Percentiles rank a stretch among this genome's conserved stretches.
Conservation (phyloP, 108 stramenopile species). For the Pseudonitzschia pungens region DNA sequence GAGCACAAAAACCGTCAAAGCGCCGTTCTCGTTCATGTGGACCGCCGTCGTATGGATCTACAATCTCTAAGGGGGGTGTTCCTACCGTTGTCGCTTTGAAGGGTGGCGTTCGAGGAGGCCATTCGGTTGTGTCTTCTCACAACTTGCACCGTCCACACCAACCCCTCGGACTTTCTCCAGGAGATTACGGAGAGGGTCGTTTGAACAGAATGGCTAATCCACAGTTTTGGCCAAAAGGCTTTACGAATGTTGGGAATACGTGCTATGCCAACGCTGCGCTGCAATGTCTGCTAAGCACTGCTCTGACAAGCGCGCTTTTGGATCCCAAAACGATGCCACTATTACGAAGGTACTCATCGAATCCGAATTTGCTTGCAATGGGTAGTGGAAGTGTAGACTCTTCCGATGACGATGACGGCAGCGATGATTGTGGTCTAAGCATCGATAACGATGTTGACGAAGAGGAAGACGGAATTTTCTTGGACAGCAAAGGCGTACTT, state of each 20-base stretch:
- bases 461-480: constrained; percentile 27
- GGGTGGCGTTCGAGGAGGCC: constrained; percentile 16
- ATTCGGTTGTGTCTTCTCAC: constrained; percentile 9
- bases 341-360: constrained; percentile 77
- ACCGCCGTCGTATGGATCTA: not conserved
- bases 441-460: constrained; percentile 25
- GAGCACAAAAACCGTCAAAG: not conserved
- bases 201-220: not conserved
- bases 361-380: constrained; percentile 62
- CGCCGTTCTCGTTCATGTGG: not conserved
- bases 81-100: constrained; percentile 6
- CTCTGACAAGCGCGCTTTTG: constrained; percentile 69
- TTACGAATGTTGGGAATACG: constrained; percentile 82
- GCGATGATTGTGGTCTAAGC: not conserved
- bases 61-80: not conserved
- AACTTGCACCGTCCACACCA: not conserved
- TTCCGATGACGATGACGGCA: constrained; percentile 36
- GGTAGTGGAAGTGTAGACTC: constrained; percentile 77
- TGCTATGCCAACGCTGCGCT: constrained; percentile 85
- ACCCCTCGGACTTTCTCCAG: constrained; percentile 6
- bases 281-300: constrained; percentile 77
- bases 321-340: constrained; percentile 65
- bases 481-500: constrained; percentile 8
- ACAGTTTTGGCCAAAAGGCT: constrained; percentile 58
- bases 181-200: not conserved